A percentile compares a stretch with the other conserved stretches of the same genome.
These are phyloP conservation scores for Penicillium palitans DNA, from an alignment of 2,329 filamentous ascomycete species.

Conservation along the genomic window DNA sequence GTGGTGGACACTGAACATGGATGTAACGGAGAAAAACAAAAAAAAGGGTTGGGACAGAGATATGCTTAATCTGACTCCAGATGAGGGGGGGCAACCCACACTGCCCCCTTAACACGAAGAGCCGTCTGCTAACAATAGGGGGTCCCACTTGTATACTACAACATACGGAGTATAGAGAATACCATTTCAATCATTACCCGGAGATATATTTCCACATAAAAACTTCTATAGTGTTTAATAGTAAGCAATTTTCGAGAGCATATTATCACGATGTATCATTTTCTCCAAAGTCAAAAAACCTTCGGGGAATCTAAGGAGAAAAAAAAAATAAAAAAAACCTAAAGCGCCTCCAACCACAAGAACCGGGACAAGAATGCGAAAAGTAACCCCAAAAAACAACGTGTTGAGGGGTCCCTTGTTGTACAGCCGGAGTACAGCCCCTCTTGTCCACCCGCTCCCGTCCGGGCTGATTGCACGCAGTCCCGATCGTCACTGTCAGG, in stretches of 20 bases:
- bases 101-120: slow-evolving; percentile 11
- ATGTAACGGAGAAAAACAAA: slow-evolving; percentile 27
- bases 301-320: background rate
- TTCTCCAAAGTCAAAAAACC: slow-evolving; percentile 1
- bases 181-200: background rate
- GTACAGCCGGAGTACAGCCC: background rate
- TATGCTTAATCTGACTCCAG: slow-evolving; percentile 33
- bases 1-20: slow-evolving; percentile 30
- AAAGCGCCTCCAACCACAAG: background rate
- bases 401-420: background rate
- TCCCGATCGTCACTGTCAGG: slow-evolving; percentile 24
- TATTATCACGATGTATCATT: background rate
- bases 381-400: background rate
- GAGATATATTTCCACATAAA: background rate
- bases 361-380: slow-evolving; percentile 4
- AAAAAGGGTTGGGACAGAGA: slow-evolving; percentile 25
- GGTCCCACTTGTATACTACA: slow-evolving; percentile 1
- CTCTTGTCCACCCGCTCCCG: background rate
- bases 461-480: slow-evolving; percentile 2
- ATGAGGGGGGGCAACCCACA: slow-evolving; percentile 18
- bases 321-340: background rate
- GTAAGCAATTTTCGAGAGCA: background rate
- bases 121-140: slow-evolving; percentile 3
- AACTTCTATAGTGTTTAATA: background rate
- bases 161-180: too few species aligned